These are phyloP conservation scores for Phaffia australis DNA, from an alignment of 768 basidiomycete species.

Conservation along the genomic window DNA sequence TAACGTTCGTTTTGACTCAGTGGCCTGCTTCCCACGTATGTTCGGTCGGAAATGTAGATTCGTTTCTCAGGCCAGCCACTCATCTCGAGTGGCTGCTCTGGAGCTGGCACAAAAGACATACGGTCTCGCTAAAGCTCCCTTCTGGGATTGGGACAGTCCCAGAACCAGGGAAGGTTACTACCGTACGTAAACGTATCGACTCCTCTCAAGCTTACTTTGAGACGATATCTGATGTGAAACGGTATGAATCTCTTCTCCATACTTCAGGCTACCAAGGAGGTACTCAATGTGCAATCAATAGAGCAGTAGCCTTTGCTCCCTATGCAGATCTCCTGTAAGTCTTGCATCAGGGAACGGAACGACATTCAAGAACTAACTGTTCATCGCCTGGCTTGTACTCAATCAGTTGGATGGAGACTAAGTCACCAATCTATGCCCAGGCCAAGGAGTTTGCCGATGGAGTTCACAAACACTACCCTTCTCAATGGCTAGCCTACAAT, in stretches of 20 bases:
- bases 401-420: conserved; percentile 51
- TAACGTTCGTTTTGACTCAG: no score
- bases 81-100: conserved; percentile 59
- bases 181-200: conserved; percentile 32
- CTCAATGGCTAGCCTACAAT: conserved; percentile 70
- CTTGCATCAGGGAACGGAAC: neutral
- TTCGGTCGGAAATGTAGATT: neutral
- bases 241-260: neutral
- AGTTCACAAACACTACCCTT: conserved; percentile 49
- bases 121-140: conserved; percentile 59
- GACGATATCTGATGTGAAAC: neutral
- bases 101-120: conserved; percentile 68
- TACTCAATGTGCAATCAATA: conserved; percentile 84
- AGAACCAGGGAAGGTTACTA: conserved; percentile 93
- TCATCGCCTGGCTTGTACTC: conserved; percentile 35
- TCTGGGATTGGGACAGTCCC: conserved; percentile 92
- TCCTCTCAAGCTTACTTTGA: neutral
- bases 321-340: conserved; percentile 78
- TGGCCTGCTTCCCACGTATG: neutral
- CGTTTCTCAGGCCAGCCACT: conserved; percentile 43
- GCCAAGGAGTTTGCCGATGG: conserved; percentile 85
- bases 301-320: conserved; percentile 83
- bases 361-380: neutral
- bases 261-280: conserved; percentile 72
- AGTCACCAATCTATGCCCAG: conserved; percentile 81